Evolutionary conservation across 1,139 yeast genomes (phyloP).

Genomic region (Hemisphaericaspora xylofermentans): DNA sequence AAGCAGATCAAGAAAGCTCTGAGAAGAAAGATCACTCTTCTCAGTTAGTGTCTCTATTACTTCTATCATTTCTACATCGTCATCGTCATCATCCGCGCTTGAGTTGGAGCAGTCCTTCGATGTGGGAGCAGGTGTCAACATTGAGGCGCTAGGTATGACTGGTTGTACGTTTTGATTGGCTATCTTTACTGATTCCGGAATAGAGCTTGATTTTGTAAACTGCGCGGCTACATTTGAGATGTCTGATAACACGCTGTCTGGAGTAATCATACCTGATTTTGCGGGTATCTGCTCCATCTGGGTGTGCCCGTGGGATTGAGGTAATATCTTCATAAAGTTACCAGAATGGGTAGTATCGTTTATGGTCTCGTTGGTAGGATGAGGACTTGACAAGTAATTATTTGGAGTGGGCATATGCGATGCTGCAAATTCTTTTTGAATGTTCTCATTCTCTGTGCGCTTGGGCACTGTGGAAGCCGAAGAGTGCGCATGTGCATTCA

Average conservation of each 20-base stretch:
- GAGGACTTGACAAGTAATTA: no score
- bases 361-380: no score
- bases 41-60: slow-evolving; percentile 2
- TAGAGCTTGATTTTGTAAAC: neutral
- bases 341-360: no score
- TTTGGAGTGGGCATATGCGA: no score
- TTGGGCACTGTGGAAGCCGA: no score
- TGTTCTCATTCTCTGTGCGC: no score
- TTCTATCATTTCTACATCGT: neutral
- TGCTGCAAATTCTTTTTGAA: no score
- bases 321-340: neutral
- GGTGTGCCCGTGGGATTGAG: neutral
- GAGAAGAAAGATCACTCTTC: neutral
- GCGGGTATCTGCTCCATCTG: neutral
- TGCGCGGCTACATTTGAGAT: neutral
- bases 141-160: no score
- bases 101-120: neutral
- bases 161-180: neutral
- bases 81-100: neutral
- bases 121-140: neutral
- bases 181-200: neutral
- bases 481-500: no score
- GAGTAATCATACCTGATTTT: neutral
- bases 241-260: neutral
- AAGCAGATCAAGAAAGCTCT: slow-evolving; percentile 2